Percentiles rank a stretch among this genome's conserved stretches.
Evolutionary conservation across 768 basidiomycete genomes (phyloP).

Genomic region (Fomitopsis pulvina): DNA sequence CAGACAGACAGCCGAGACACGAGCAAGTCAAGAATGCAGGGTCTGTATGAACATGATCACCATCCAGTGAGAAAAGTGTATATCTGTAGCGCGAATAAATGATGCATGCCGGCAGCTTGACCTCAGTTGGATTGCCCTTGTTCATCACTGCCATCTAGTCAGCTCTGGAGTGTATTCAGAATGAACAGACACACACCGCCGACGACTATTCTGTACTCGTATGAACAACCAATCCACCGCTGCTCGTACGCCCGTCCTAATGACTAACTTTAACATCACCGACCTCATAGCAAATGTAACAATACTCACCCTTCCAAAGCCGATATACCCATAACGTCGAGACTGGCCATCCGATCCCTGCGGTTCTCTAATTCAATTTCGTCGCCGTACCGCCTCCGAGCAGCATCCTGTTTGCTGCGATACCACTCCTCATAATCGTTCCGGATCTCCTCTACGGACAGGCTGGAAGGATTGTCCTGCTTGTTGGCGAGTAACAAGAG

Average conservation of each 20-base stretch:
- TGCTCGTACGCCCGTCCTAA: constrained; percentile 57
- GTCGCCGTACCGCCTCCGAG: constrained; percentile 41
- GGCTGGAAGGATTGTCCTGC: constrained; percentile 75
- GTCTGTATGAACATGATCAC: too few relatives aligned
- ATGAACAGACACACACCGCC: constrained; percentile 34
- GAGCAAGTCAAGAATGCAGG: too few relatives aligned
- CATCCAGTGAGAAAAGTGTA: too few relatives aligned
- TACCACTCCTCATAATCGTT: constrained; percentile 88
- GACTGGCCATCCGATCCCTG: constrained; percentile 37
- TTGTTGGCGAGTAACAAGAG: constrained; percentile 94
- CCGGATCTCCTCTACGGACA: constrained; percentile 87
- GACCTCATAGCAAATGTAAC: not conserved
- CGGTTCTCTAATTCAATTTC: constrained; percentile 23
- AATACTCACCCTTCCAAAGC: constrained; percentile 78
- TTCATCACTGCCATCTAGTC: constrained; percentile 1
- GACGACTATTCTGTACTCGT: constrained; percentile 82
- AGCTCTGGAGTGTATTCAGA: not conserved
- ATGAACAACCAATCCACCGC: constrained; percentile 95
- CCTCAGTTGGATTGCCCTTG: too few relatives aligned
- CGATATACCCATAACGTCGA: constrained; percentile 77
- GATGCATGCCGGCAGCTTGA: too few relatives aligned
- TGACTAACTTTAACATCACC: not conserved
- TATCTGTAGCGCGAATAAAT: too few relatives aligned
- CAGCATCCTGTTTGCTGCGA: constrained; percentile 65
- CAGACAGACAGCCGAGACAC: too few relatives aligned